Evolutionary conservation across 352 stramenopile species (phyloP), one percentile per base, ranked within the genome.

Genomic region (Phytophthora ramorum): DNA sequence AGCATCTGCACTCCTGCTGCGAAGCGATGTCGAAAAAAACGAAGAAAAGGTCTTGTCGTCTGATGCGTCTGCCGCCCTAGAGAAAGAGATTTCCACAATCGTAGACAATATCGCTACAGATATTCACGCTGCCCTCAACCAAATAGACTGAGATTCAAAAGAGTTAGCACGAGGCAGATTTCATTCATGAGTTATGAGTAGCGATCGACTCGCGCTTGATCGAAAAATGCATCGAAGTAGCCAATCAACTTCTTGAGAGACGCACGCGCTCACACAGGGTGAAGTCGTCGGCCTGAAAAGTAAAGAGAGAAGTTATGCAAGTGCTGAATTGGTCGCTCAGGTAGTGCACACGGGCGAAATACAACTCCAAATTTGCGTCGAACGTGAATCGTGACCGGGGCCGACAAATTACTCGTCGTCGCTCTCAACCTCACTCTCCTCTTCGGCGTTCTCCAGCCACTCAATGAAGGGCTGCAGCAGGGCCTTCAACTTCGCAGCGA

Each of bases 401-500:
- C 20, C 35, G 30, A 49, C 59, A 32, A 35, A 7, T 73, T 87
- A 88, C 59, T 91, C 73, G 55, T 89, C 75, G 17, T 78, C 77
- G 46, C 67, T 78, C 34, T 94, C 89, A 9, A 89, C 88, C 40
- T 91, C 86, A 43, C 92, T 95, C 63, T 97, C 92, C 45, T 97
- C 92, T 60, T 98, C 92, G 41, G 93, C 95, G 78, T 99, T 98
- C 85, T 98, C 89, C 30, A 99, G 90, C 97, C 97, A 99, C 53
- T 97, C 95, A 41, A 99, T 90, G 60, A 99, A 98, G 4, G 96
- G 96, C 72, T 97, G 84, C 22, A 98, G 81, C 60, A 97, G 81
- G 13, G 78, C 75, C 59, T 91, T 88, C 43, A 99, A 78, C 51
- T 85, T 85, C 12, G 78, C 81, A 46, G 93, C 84, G 62, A 91